Evolutionary conservation across 352 stramenopile species (phyloP).

Genomic region (Ophiocytium majus): DNA sequence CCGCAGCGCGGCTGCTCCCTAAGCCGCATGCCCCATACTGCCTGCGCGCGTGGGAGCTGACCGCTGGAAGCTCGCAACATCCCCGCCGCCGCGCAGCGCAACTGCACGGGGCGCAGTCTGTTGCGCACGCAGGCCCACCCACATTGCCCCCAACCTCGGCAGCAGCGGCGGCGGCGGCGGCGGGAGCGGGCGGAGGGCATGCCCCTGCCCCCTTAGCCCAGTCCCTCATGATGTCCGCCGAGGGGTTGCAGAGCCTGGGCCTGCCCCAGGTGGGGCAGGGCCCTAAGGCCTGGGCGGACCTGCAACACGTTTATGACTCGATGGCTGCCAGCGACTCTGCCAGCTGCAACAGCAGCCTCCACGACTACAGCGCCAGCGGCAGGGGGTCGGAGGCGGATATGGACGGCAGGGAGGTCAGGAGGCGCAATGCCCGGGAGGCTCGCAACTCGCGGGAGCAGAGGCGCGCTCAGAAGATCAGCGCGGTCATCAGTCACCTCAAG

Average conservation of each 20-base stretch:
- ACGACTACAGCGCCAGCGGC: background rate
- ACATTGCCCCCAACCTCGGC: too few relatives aligned
- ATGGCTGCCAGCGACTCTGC: background rate
- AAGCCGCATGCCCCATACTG: too few relatives aligned
- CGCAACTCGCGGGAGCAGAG: conserved; percentile 14
- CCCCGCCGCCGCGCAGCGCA: too few relatives aligned
- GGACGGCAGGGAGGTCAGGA: background rate
- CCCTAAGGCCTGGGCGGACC: background rate
- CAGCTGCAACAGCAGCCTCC: background rate
- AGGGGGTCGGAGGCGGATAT: background rate
- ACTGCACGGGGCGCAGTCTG: too few relatives aligned
- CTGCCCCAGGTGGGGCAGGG: background rate
- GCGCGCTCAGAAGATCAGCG: conserved; percentile 20
- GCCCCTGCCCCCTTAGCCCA: too few relatives aligned
- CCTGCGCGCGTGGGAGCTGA: too few relatives aligned
- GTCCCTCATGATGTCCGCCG: too few relatives aligned
- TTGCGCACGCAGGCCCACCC: too few relatives aligned
- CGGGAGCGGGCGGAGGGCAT: background rate
- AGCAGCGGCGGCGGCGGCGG: too few relatives aligned
- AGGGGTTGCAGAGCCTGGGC: background rate
- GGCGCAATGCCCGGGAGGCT: background rate
- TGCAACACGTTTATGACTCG: conserved; percentile 3
- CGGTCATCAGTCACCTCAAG: conserved; percentile 14
- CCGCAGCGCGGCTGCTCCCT: too few relatives aligned
- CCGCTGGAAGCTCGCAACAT: too few relatives aligned